phyloP scores from a whole-genome alignment of 169 alveolate species.

The Theileria luwenshuni region DNA sequence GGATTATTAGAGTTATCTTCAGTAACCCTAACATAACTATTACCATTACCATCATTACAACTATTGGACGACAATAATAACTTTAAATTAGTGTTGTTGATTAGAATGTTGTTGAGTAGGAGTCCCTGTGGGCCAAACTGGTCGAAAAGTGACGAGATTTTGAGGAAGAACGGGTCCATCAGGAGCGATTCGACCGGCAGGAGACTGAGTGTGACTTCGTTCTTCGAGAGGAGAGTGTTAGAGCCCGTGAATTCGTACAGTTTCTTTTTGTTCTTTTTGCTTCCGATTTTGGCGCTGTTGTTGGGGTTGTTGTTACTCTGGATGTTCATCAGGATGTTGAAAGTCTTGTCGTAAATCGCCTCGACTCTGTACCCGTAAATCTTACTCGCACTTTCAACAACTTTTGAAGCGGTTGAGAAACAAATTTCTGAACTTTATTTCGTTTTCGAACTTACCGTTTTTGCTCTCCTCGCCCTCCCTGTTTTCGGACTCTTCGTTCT shows the following conservation, averaged over 20 bases:
- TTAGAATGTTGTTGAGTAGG: constrained; percentile 41
- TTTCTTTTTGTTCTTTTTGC: constrained; percentile 14
- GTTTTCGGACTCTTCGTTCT: constrained; percentile 76
- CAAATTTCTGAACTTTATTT: constrained; percentile 27
- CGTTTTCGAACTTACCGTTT: constrained; percentile 32
- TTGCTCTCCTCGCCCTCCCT: constrained; percentile 58
- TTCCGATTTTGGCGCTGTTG: not conserved
- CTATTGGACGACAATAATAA: not conserved
- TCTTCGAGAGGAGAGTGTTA: constrained; percentile 40
- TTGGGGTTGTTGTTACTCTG: constrained; percentile 57
- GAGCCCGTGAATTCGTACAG: constrained; percentile 20
- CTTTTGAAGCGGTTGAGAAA: constrained; percentile 77
- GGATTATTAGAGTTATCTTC: too few relatives aligned
- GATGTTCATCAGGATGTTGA: constrained; percentile 73
- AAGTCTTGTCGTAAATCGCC: constrained; percentile 79
- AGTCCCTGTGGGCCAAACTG: constrained; percentile 65
- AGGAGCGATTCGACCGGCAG: constrained; percentile 53
- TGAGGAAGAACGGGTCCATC: constrained; percentile 66
- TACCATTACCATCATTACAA: not conserved
- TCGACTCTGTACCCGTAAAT: constrained; percentile 80
- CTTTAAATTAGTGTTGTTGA: not conserved
- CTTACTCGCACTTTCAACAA: constrained; percentile 78
- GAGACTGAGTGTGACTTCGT: constrained; percentile 57
- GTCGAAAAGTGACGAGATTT: constrained; percentile 66
- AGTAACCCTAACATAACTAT: not conserved